These are phyloP conservation scores for Olyra latifolia DNA, from an alignment of 176 grass and related monocot genomes.

Conservation along the genomic window DNA sequence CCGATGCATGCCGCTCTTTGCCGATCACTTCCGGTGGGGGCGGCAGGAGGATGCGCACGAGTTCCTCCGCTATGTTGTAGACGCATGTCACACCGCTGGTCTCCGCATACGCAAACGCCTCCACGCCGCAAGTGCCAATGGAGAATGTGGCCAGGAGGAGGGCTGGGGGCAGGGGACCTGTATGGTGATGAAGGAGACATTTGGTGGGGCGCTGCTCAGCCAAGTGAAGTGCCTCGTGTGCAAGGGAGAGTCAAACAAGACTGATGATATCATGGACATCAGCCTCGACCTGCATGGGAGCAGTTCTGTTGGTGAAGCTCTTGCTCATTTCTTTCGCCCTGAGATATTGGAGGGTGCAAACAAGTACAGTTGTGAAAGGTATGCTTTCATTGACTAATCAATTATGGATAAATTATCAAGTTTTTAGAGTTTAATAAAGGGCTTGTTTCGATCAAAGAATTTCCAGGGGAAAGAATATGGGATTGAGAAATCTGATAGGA, in stretches of 20 bases:
- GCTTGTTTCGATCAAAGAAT: neutral
- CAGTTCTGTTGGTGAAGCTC: conserved; percentile 78
- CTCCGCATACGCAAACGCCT: conserved; percentile 54
- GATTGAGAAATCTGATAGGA: neutral
- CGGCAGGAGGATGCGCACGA: conserved; percentile 96
- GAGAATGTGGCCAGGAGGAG: conserved; percentile 37
- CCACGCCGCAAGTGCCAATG: conserved; percentile 23
- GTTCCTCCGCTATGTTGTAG: conserved; percentile 78
- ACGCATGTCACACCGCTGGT: conserved; percentile 75
- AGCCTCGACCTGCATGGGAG: conserved; percentile 78
- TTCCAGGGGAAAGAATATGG: neutral
- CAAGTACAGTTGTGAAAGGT: conserved; percentile 92
- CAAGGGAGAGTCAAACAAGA: conserved; percentile 96
- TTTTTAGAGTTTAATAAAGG: neutral
- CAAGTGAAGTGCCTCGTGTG: conserved; percentile 94
- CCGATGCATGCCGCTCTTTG: conserved; percentile 66
- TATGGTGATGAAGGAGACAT: conserved; percentile 83
- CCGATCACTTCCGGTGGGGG: conserved; percentile 74
- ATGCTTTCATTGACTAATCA: neutral
- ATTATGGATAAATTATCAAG: neutral
- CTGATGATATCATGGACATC: conserved; percentile 96
- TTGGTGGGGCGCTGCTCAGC: conserved; percentile 79
- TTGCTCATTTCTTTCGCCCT: conserved; percentile 74
- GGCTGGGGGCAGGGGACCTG: conserved; percentile 16
- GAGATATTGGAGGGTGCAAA: conserved; percentile 93